phyloP scores from a whole-genome alignment of 106 monocot species.

The Xerophyta viscosa region DNA sequence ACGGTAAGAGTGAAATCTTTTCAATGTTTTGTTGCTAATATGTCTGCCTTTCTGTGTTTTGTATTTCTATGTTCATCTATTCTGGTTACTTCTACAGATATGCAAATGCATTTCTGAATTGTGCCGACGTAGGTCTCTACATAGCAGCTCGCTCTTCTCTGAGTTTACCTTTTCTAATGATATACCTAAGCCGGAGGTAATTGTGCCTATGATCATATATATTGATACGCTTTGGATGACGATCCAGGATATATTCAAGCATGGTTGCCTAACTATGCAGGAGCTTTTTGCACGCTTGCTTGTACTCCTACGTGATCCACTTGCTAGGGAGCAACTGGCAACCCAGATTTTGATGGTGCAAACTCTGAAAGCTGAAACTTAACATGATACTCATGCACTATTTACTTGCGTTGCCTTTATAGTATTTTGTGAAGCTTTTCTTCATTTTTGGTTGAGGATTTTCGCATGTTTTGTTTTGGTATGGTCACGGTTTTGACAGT shows the following conservation, averaged over 20 bases:
- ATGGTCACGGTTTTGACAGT: too few relatives aligned
- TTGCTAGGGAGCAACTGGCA: slow-evolving; percentile 74
- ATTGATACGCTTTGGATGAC: neutral
- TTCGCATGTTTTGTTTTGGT: too few relatives aligned
- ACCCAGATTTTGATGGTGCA: slow-evolving; percentile 75
- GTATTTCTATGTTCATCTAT: slow-evolving; percentile 1
- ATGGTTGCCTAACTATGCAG: slow-evolving; percentile 31
- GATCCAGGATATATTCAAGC: neutral
- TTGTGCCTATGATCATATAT: too few relatives aligned
- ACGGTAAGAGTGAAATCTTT: slow-evolving; percentile 37
- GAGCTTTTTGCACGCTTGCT: slow-evolving; percentile 91
- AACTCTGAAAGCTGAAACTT: neutral
- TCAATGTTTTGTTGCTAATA: neutral
- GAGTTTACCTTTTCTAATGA: slow-evolving; percentile 52
- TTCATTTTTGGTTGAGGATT: too few relatives aligned
- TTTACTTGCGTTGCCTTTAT: too few relatives aligned
- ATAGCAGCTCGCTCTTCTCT: slow-evolving; percentile 21
- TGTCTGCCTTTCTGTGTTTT: too few relatives aligned
- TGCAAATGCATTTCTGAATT: slow-evolving; percentile 94
- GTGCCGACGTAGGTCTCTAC: slow-evolving; percentile 43
- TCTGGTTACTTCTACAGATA: slow-evolving; percentile 41
- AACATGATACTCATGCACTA: too few relatives aligned
- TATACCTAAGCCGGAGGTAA: slow-evolving; percentile 72
- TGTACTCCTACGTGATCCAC: slow-evolving; percentile 92
- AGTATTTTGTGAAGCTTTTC: too few relatives aligned